Conservation (phyloP, 345 rosid species). For the Excoecaria cochinchinensis region DNA sequence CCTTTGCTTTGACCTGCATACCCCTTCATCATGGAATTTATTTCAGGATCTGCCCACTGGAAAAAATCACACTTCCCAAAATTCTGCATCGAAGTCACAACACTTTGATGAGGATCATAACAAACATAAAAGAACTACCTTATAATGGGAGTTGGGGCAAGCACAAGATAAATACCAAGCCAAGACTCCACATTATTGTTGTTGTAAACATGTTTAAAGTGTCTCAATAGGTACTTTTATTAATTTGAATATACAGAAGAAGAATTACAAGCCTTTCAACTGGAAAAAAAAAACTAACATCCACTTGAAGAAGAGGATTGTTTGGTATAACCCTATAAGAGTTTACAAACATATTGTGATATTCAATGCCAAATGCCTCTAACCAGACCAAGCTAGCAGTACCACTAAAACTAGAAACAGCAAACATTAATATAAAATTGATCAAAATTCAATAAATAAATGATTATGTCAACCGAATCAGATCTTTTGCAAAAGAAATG, state of each 20-base stretch:
- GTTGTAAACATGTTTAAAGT: not conserved
- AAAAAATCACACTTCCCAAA: conserved; percentile 47
- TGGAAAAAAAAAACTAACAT: not conserved
- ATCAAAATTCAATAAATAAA: not conserved
- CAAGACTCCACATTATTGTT: not conserved
- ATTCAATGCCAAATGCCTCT: no score
- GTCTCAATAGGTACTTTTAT: not conserved
- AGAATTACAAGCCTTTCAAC: not conserved
- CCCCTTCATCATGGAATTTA: not conserved
- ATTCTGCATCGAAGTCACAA: conserved; percentile 32
- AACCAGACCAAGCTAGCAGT: not conserved
- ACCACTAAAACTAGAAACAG: not conserved
- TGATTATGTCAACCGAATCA: not conserved
- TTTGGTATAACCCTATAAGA: not conserved
- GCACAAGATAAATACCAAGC: not conserved
- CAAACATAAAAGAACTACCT: not conserved
- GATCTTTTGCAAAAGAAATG: not conserved
- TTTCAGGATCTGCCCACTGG: conserved; percentile 27
- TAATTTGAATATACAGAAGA: not conserved
- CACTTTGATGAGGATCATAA: conserved; percentile 3
- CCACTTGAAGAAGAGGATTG: not conserved
- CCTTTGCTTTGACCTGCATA: not conserved
- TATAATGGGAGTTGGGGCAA: not conserved
- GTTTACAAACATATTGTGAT: not conserved
- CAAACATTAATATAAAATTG: not conserved